Percentiles rank a stretch among this genome's conserved stretches.
Evolutionary conservation across 176 grass and related monocot genomes (phyloP).

Genomic region (Avena atlantica): DNA sequence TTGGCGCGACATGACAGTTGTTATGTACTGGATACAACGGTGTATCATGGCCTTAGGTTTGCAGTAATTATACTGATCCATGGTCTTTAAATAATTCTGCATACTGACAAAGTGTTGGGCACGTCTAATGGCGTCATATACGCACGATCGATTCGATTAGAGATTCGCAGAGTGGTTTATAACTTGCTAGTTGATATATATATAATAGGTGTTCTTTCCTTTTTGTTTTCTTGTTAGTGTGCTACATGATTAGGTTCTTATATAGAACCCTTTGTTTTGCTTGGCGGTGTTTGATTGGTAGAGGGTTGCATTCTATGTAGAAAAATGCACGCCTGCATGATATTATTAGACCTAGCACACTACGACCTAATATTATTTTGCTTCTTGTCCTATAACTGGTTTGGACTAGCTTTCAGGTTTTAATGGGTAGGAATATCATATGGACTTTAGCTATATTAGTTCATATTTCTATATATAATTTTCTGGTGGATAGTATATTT

Average conservation of each 20-base stretch:
- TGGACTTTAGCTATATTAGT: neutral
- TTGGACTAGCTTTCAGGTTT: conserved; percentile 25
- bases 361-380: conserved; percentile 44
- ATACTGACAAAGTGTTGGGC: conserved; percentile 37
- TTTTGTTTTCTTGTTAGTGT: conserved; percentile 52
- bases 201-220: conserved; percentile 16
- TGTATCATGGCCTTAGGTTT: conserved; percentile 11
- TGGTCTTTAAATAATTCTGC: conserved; percentile 60
- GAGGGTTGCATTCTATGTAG: conserved; percentile 46
- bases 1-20: conserved; percentile 43
- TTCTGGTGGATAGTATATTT: neutral
- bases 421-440: conserved; percentile 13
- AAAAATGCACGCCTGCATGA: conserved; percentile 47
- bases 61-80: neutral
- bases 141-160: conserved; percentile 39
- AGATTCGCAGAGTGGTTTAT: conserved; percentile 32
- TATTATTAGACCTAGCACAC: conserved; percentile 52
- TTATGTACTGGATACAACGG: conserved; percentile 29
- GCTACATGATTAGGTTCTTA: conserved; percentile 47
- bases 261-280: conserved; percentile 39
- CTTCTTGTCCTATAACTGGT: conserved; percentile 45
- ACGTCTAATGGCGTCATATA: conserved; percentile 39
- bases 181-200: neutral
- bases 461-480: neutral
- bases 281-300: conserved; percentile 41